Evolutionary conservation across 208 protist species (phyloP).

Genomic region (Angomonas desouzai): DNA sequence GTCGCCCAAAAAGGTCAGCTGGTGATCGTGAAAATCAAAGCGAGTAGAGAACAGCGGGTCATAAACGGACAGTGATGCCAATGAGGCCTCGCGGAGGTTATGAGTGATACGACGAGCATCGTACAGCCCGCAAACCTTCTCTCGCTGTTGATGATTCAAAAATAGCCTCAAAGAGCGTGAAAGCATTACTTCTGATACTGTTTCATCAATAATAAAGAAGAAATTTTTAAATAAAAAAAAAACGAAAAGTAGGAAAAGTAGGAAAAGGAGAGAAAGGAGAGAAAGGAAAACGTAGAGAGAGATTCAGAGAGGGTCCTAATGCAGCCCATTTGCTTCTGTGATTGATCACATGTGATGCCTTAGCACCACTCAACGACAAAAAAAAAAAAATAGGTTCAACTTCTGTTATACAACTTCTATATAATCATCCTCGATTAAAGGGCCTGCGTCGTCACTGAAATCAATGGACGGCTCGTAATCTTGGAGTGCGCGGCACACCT

Average conservation of each 20-base stretch:
- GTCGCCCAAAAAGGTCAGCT: constrained; percentile 76
- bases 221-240: constrained; percentile 1
- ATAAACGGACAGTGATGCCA: constrained; percentile 1
- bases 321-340: background rate
- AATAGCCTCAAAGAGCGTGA: background rate
- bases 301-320: no score
- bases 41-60: constrained; percentile 25
- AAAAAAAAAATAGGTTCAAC: background rate
- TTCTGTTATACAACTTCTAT: constrained; percentile 28
- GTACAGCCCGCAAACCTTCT: background rate
- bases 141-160: background rate
- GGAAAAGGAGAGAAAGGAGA: constrained; percentile 15
- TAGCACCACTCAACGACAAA: background rate
- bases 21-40: constrained; percentile 68
- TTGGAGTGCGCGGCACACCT: constrained; percentile 23
- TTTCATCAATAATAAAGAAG: background rate
- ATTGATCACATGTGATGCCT: background rate
- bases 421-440: constrained; percentile 27
- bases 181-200: background rate
- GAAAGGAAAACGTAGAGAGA: background rate
- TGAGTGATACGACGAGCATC: background rate
- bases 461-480: constrained; percentile 60
- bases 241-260: background rate
- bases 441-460: constrained; percentile 41
- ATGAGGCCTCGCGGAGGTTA: background rate